phyloP scores from a whole-genome alignment of 169 alveolate genomes.

The Blepharisma undulans region DNA sequence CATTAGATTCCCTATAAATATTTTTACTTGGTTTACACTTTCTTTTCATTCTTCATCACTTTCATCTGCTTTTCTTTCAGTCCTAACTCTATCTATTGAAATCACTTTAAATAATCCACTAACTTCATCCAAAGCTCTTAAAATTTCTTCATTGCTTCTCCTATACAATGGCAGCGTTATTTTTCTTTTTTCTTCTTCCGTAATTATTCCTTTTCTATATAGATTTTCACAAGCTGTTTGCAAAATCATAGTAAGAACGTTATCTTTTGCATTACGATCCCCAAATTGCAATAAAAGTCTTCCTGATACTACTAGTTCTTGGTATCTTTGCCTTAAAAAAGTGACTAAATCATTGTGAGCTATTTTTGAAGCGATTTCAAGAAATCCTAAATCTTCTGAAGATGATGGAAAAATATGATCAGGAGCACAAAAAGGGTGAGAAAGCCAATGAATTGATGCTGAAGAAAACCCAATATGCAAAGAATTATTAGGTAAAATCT shows the following conservation, averaged over 20 bases:
- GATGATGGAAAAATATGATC: neutral
- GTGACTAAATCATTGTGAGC: neutral
- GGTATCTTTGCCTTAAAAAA: neutral
- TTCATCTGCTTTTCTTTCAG: neutral
- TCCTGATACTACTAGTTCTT: neutral
- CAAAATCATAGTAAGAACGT: neutral
- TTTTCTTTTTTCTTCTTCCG: neutral
- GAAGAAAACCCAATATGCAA: neutral
- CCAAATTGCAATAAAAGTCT: neutral
- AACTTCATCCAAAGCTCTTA: neutral
- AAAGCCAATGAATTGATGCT: neutral
- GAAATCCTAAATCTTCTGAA: neutral
- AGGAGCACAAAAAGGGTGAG: neutral
- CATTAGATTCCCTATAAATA: neutral
- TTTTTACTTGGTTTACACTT: neutral
- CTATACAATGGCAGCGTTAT: neutral
- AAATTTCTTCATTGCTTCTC: neutral
- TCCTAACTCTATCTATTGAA: neutral
- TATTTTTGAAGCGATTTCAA: neutral
- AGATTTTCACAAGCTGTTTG: neutral
- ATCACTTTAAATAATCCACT: neutral
- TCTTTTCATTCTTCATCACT: neutral
- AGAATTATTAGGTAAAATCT: neutral
- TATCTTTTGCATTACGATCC: neutral
- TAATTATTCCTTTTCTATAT: neutral